These are phyloP conservation scores for Mayamaea pseudoterrestris DNA, from an alignment of 108 stramenopile species.

Conservation along the genomic window DNA sequence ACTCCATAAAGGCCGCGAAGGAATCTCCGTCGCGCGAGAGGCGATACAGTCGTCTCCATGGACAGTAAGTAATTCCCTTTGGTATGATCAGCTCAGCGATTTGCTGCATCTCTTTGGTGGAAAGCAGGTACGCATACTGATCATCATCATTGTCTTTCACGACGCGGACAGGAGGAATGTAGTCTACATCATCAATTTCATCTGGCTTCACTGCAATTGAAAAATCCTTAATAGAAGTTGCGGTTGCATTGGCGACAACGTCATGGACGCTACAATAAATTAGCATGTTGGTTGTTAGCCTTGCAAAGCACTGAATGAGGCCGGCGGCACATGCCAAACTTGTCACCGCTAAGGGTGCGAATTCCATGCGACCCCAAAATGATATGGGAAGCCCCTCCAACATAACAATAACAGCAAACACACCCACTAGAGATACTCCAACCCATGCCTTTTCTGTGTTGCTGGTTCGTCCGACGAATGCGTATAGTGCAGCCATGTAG, in stretches of 20 bases:
- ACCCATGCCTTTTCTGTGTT: not conserved
- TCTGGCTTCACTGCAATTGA: no score
- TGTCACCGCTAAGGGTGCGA: constrained; percentile 65
- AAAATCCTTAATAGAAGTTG: no score
- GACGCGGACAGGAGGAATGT: constrained; percentile 6
- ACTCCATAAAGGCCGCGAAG: constrained; percentile 54
- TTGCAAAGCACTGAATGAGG: constrained; percentile 11
- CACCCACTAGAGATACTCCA: constrained; percentile 12
- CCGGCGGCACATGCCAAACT: constrained; percentile 52
- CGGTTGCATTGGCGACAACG: no score
- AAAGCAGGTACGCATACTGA: constrained; percentile 15
- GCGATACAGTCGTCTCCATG: constrained; percentile 71
- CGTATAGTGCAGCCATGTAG: constrained; percentile 26
- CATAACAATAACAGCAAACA: constrained; percentile 28
- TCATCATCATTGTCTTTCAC: constrained; percentile 3
- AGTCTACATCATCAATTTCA: constrained; percentile 8
- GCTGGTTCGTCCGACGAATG: constrained; percentile 8
- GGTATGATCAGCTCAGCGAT: constrained; percentile 45
- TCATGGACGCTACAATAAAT: no score
- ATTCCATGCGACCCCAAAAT: constrained; percentile 43
- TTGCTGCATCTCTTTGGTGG: constrained; percentile 21
- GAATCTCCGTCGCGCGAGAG: constrained; percentile 74
- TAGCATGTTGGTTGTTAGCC: no score
- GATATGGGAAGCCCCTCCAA: constrained; percentile 47
- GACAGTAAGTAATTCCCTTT: constrained; percentile 41